A percentile compares a stretch with the other conserved stretches of the same genome.
Evolutionary conservation across 106 monocot species (phyloP).

Genomic region (Ottelia alismoides): DNA sequence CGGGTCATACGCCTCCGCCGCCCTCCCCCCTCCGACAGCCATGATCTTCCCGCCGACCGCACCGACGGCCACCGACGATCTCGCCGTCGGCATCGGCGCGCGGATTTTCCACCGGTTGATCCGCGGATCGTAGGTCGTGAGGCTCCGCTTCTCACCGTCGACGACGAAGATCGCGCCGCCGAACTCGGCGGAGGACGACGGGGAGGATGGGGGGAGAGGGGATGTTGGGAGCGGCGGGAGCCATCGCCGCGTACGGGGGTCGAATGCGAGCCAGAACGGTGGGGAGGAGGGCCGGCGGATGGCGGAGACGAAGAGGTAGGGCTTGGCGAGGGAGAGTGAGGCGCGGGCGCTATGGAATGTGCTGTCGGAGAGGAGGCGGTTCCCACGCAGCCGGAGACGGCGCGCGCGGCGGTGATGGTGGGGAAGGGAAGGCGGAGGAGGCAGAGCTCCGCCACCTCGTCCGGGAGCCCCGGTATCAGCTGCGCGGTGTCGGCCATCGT

Average conservation of each 20-base stretch:
- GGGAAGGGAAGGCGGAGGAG: constrained; percentile 41
- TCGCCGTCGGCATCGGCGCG: constrained; percentile 16
- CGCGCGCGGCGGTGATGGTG: constrained; percentile 19
- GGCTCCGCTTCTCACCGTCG: constrained; percentile 6
- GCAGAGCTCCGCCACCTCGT: constrained; percentile 45
- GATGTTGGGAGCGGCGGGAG: constrained; percentile 18
- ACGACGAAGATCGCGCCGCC: constrained; percentile 24
- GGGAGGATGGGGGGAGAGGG: constrained; percentile 11
- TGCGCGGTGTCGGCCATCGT: too few species aligned
- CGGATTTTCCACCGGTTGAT: constrained; percentile 22
- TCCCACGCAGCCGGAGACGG: constrained; percentile 48
- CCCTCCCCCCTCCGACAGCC: constrained; percentile 6
- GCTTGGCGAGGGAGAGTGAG: constrained; percentile 7
- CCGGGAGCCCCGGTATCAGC: constrained; percentile 47
- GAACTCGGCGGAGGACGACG: constrained; percentile 12
- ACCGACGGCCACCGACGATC: constrained; percentile 21
- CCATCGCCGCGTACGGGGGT: constrained; percentile 22
- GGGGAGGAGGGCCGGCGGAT: constrained; percentile 16
- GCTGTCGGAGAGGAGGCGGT: constrained; percentile 11
- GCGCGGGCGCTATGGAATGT: constrained; percentile 5
- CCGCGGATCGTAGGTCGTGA: constrained; percentile 15
- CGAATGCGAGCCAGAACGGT: constrained; percentile 32
- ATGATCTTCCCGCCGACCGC: constrained; percentile 10
- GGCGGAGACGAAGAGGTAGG: constrained; percentile 23
- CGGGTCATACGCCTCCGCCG: constrained; percentile 19